phyloP scores from a whole-genome alignment of 495 filamentous ascomycete genomes.

The Aspergillus sclerotiicarbonarius region DNA sequence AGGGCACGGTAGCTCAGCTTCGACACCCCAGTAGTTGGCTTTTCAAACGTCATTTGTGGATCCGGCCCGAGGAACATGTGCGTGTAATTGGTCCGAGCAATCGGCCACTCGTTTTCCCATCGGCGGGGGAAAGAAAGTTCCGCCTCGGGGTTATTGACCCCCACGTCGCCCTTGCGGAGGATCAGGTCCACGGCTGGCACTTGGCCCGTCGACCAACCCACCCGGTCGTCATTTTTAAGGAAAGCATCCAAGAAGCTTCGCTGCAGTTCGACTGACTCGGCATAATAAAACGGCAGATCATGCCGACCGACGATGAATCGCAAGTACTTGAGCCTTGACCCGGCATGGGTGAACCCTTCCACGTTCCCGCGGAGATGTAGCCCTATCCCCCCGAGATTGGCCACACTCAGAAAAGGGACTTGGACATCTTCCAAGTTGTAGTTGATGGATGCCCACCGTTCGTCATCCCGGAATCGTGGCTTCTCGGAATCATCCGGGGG shows the following conservation, averaged over 20 bases:
- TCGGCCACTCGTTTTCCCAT: constrained; percentile 55
- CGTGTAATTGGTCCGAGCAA: constrained; percentile 51
- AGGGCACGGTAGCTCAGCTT: constrained; percentile 22
- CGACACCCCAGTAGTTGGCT: background rate
- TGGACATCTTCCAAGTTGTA: constrained; percentile 55
- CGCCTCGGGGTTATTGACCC: constrained; percentile 41
- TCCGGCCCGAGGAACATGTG: constrained; percentile 50
- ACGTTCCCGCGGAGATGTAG: constrained; percentile 65
- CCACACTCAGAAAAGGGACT: constrained; percentile 58
- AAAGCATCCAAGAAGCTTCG: background rate
- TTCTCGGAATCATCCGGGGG: constrained; percentile 51
- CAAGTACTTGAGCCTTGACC: constrained; percentile 57
- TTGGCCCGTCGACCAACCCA: constrained; percentile 40
- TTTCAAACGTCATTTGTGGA: constrained; percentile 4
- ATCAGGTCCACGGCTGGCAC: constrained; percentile 45
- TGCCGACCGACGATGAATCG: constrained; percentile 62
- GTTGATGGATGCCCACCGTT: constrained; percentile 52
- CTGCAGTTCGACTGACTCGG: constrained; percentile 57
- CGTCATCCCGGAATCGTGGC: constrained; percentile 51
- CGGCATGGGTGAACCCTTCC: constrained; percentile 53
- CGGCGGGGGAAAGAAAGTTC: constrained; percentile 44
- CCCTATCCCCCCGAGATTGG: constrained; percentile 60
- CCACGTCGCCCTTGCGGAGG: constrained; percentile 52
- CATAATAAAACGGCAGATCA: constrained; percentile 64
- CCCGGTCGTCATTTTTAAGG: too few species aligned